These are phyloP conservation scores for Calycina herbarum DNA, from an alignment of 2,329 filamentous ascomycete genomes.

Conservation along the genomic window DNA sequence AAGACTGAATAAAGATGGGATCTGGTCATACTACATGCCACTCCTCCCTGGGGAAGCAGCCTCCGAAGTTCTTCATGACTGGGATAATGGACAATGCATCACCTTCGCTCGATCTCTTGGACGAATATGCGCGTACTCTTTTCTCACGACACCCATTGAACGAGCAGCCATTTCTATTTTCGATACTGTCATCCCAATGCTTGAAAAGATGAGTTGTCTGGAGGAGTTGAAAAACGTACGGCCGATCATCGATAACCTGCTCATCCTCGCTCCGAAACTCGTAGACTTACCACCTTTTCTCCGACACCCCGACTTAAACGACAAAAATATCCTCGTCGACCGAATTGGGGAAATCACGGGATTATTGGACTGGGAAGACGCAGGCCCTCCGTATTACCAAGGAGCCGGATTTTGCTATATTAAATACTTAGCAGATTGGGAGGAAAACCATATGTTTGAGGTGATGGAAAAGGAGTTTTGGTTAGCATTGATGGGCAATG, in stretches of 20 bases:
- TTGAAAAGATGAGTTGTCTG: neutral
- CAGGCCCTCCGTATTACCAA: neutral
- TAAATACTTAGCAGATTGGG: neutral
- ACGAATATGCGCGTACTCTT: neutral
- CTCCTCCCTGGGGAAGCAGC: neutral
- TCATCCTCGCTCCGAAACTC: neutral
- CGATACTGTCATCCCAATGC: neutral
- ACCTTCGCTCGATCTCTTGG: neutral
- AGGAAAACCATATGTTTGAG: neutral
- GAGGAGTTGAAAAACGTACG: neutral
- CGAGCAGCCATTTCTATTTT: neutral
- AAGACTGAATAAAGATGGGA: neutral
- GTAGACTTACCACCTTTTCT: neutral
- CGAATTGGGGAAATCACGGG: neutral
- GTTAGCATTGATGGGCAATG: neutral
- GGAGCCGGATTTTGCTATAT: neutral
- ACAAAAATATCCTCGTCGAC: neutral
- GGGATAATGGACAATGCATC: neutral
- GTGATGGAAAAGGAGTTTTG: neutral
- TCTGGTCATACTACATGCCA: neutral
- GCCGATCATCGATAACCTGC: neutral
- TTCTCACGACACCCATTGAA: neutral
- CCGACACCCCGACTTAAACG: neutral
- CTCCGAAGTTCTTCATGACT: neutral
- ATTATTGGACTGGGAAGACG: neutral